Evolutionary conservation across 148 eudicot species (phyloP).

Genomic region (Diospyros kaki): DNA sequence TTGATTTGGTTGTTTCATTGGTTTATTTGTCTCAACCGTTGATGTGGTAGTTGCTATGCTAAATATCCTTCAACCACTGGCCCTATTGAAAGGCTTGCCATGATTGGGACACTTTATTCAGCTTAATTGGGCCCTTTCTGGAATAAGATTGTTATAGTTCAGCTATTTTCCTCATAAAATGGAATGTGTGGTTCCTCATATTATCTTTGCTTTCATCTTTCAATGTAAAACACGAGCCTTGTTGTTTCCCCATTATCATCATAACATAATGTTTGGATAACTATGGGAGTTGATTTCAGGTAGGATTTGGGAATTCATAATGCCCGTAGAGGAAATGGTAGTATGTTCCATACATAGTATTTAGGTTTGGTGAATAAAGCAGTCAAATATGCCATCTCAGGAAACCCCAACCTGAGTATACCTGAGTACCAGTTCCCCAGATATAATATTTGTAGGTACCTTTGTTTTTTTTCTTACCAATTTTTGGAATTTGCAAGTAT

Average conservation of each 20-base stretch:
- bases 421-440: neutral
- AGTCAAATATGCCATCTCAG: neutral
- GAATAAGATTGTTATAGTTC: too few relatives aligned
- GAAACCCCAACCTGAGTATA: conserved; percentile 7
- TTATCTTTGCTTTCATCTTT: neutral
- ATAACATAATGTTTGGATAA: neutral
- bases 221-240: conserved; percentile 1
- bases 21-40: neutral
- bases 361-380: neutral
- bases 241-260: neutral
- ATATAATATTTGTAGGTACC: neutral
- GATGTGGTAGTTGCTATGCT: neutral
- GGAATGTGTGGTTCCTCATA: neutral
- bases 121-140: neutral
- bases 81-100: neutral
- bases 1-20: neutral
- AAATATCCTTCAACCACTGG: neutral
- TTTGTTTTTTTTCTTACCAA: neutral
- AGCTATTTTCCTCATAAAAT: neutral
- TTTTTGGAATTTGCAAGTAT: neutral
- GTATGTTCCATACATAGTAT: neutral
- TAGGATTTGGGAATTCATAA: neutral
- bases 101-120: neutral
- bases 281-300: neutral
- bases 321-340: neutral